phyloP scores from a whole-genome alignment of 306 rosid genomes.

The Echinosophora koreensis region DNA sequence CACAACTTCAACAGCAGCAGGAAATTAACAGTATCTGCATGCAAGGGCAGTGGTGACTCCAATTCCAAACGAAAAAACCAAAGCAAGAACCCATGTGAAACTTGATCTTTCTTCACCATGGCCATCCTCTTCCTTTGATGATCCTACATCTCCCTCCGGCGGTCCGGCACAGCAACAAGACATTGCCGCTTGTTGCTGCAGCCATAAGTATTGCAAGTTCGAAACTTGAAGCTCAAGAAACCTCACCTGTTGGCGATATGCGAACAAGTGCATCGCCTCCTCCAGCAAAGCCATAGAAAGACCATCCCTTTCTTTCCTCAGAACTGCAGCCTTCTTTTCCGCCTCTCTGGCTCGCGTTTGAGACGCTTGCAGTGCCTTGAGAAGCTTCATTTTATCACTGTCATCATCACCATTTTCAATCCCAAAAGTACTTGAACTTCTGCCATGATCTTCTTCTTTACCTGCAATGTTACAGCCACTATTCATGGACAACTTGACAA shows the following conservation, averaged over 20 bases:
- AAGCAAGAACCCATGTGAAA: conserved; percentile 62
- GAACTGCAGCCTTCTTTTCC: conserved; percentile 61
- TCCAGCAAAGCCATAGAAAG: conserved; percentile 61
- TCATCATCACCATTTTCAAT: conserved; percentile 37
- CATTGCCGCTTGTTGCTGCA: conserved; percentile 16
- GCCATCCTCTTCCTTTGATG: conserved; percentile 37
- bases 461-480: conserved; percentile 43
- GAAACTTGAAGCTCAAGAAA: conserved; percentile 80
- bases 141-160: conserved; percentile 16
- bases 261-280: conserved; percentile 70
- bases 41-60: conserved; percentile 73
- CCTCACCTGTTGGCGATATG: conserved; percentile 68
- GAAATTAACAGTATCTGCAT: conserved; percentile 41
- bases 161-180: background rate
- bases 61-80: conserved; percentile 75
- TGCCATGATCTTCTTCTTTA: conserved; percentile 38
- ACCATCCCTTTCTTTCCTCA: conserved; percentile 64
- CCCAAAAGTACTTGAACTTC: conserved; percentile 3
- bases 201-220: conserved; percentile 52
- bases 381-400: conserved; percentile 61
- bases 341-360: conserved; percentile 87
- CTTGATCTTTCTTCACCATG: conserved; percentile 41
- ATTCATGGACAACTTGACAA: conserved; percentile 67
- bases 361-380: conserved; percentile 82
- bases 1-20: background rate